Percentiles rank a stretch among this genome's conserved stretches.
These are phyloP conservation scores for Sugiyamaella xylanicola DNA, from an alignment of 1,139 yeast genomes.

Conservation along the genomic window DNA sequence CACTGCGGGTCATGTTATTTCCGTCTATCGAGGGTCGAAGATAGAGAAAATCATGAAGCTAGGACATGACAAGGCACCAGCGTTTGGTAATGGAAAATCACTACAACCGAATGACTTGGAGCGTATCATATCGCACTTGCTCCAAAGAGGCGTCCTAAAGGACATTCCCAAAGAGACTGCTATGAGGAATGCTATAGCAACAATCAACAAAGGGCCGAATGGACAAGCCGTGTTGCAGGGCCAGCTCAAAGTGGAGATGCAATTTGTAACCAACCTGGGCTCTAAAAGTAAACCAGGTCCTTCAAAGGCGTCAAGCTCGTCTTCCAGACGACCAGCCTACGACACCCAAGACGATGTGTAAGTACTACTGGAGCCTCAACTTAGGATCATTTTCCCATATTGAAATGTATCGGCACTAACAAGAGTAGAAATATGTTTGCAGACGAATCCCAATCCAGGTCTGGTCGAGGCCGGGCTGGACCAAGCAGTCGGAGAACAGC, in stretches of 20 bases:
- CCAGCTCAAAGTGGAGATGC: conserved; percentile 50
- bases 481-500: not conserved
- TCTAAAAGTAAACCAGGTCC: not conserved
- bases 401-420: not conserved
- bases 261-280: conserved; percentile 38
- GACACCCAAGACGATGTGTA: conserved; percentile 12
- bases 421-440: conserved; percentile 6
- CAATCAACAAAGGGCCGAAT: conserved; percentile 61
- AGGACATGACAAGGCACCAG: conserved; percentile 62
- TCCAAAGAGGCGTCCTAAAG: conserved; percentile 65
- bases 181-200: conserved; percentile 81
- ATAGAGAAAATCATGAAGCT: conserved; percentile 59
- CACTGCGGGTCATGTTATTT: conserved; percentile 80
- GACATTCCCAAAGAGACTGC: conserved; percentile 74
- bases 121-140: conserved; percentile 75
- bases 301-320: not conserved
- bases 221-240: conserved; percentile 54
- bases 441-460: not conserved
- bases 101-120: conserved; percentile 68
- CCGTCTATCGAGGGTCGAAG: conserved; percentile 76
- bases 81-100: conserved; percentile 70
- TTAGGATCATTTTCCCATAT: not conserved
- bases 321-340: not conserved
- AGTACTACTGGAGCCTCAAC: no score
- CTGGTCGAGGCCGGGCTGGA: not conserved